These are phyloP conservation scores for Botrytis tulipae DNA, from an alignment of 2,329 filamentous ascomycete genomes.

Conservation along the genomic window DNA sequence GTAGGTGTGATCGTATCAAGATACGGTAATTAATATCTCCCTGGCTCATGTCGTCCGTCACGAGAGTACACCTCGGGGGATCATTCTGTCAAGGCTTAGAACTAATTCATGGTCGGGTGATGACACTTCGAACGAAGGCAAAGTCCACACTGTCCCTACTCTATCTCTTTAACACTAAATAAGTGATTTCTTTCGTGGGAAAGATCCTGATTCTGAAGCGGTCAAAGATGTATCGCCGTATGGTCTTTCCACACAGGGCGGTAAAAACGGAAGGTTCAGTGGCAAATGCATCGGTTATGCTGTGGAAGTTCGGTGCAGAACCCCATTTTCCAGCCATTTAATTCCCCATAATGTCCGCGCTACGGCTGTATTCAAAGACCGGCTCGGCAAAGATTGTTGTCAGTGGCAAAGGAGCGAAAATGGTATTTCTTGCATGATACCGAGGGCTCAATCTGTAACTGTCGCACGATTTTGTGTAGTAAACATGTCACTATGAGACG, in stretches of 20 bases:
- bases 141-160: background rate
- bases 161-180: background rate
- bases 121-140: background rate
- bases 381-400: background rate
- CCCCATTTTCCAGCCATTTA: background rate
- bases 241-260: background rate
- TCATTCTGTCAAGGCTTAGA: background rate
- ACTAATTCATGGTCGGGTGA: background rate
- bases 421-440: background rate
- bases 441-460: background rate
- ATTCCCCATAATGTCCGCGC: background rate
- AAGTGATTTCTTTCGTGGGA: background rate
- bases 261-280: background rate
- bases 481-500: background rate
- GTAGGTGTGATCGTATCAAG: background rate
- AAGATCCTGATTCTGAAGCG: background rate
- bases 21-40: background rate
- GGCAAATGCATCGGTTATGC: conserved; percentile 1
- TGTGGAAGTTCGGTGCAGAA: background rate
- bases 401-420: background rate
- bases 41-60: background rate
- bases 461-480: background rate
- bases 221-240: background rate
- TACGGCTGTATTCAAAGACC: background rate
- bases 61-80: background rate